Conservation (phyloP, 2,329 filamentous ascomycete genomes). For the Cytospora mali region DNA sequence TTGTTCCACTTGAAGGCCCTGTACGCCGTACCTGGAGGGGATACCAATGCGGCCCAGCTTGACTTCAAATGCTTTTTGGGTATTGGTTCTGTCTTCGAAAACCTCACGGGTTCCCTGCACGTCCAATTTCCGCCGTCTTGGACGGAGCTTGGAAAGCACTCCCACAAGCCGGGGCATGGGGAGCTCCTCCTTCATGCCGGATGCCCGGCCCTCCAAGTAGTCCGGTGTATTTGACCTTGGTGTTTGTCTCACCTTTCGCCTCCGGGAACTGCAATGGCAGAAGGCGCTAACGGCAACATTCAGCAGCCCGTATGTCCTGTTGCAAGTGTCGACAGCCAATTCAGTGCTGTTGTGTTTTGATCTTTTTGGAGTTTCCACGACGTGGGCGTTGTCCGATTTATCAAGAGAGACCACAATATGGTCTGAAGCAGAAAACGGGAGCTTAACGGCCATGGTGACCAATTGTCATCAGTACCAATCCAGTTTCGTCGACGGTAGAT, state of each 20-base stretch:
- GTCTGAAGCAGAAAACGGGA: not conserved
- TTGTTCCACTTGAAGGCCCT: not conserved
- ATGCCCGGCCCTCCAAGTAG: constrained; percentile 16
- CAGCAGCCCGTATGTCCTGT: constrained; percentile 12
- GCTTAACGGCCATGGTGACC: not conserved
- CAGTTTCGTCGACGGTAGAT: not conserved
- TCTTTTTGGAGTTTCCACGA: not conserved
- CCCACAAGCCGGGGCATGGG: constrained; percentile 16
- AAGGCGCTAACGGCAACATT: constrained; percentile 16
- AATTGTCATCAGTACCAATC: not conserved
- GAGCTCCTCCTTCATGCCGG: constrained; percentile 2
- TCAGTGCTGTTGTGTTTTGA: not conserved
- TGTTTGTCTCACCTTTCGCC: not conserved
- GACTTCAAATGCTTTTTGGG: constrained; percentile 32
- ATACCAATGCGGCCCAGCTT: constrained; percentile 50
- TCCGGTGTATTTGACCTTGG: constrained; percentile 4
- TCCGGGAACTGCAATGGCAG: constrained; percentile 7
- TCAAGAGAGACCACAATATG: not conserved
- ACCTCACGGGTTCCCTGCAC: constrained; percentile 47
- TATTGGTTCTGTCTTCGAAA: constrained; percentile 34
- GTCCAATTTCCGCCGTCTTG: constrained; percentile 30
- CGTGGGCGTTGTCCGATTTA: not conserved
- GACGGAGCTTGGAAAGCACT: constrained; percentile 24
- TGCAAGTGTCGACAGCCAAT: constrained; percentile 15
- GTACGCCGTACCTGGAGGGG: constrained; percentile 39